Conservation (phyloP, 129 eudicot species). For the Chrysanthemum seticuspe region DNA sequence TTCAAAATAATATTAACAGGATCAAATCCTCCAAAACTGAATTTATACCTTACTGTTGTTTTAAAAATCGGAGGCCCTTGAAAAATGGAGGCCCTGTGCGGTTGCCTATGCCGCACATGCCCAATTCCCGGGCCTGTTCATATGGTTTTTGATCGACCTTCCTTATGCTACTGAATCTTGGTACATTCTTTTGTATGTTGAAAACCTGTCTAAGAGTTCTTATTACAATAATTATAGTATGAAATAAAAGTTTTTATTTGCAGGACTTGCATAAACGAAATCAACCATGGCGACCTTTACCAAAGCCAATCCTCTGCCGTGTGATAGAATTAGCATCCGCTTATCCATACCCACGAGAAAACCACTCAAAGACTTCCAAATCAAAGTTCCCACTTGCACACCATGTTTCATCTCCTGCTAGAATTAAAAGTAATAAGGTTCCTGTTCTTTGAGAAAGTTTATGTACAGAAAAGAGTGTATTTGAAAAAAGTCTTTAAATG, state of each 20-base stretch:
- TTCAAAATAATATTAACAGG: too few relatives aligned
- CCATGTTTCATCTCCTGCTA: constrained; percentile 38
- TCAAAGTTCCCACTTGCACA: constrained; percentile 37
- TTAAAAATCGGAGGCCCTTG: too few relatives aligned
- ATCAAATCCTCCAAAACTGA: too few relatives aligned
- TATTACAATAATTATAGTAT: neutral
- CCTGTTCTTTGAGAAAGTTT: constrained; percentile 24
- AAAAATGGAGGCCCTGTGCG: too few relatives aligned
- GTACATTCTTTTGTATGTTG: too few relatives aligned
- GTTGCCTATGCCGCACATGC: too few relatives aligned
- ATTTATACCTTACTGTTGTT: too few relatives aligned
- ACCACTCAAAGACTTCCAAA: constrained; percentile 36
- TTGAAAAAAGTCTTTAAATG: constrained; percentile 9
- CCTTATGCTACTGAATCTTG: too few relatives aligned
- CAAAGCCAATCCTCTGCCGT: constrained; percentile 60
- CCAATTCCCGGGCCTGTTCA: too few relatives aligned
- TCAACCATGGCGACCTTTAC: constrained; percentile 80
- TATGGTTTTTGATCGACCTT: too few relatives aligned
- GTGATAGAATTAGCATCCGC: constrained; percentile 63
- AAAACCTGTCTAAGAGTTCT: neutral
- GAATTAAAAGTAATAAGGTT: constrained; percentile 38
- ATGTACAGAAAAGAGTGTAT: constrained; percentile 38
- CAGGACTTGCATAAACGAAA: constrained; percentile 62
- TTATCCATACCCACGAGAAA: constrained; percentile 60
- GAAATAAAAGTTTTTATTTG: neutral